Evolutionary conservation across 2,329 filamentous ascomycete species (phyloP), one percentile per base, ranked within the genome.

Genomic region (Trichothecium roseum): DNA sequence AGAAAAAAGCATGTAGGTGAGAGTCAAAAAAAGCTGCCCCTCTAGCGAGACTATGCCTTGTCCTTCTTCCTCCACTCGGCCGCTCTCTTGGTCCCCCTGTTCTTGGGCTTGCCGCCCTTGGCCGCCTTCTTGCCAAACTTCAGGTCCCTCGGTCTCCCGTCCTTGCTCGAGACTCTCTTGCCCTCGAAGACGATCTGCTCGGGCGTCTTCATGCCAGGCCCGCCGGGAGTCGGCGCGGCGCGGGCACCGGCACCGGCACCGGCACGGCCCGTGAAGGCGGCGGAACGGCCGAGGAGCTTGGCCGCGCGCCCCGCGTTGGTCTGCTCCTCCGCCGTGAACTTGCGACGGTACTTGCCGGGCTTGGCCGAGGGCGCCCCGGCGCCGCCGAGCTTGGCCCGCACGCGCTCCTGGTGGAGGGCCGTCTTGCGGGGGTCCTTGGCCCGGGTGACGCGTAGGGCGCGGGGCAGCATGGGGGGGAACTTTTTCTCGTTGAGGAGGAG

Each of bases 381-480:
- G 10, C 18, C 18, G 15, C 22, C 31, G 34, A 36, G 22, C 30
- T 33, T 36, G 17, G 28, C 34, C 40, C 48, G 46, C 41, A 45
- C 30, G 37, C 50, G 46, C 48, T 56, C 45, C 46, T 64, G 44
- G 36, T 72, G 71, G 18, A 68, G 58, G 28, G 60, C 56, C 6
- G 73, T 78, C 57, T 75, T 76, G 51, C 72, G 68, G 26, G 72
- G 73, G 38, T 82, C 82, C 59, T 87, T 89, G 52, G 91, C 91
- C 41, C 91, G 79, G 32, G 77, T 81, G 32, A 98, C 88, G 36
- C 91, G 82, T 24, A 98, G 68, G 45, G 80, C 74, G 31, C 91
- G 79, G 8, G 89, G 89, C n/a, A 96, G 76, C 74, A 95, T 80
- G 14, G 89, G 89, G 13, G 89, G 87, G 52, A 88, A 96, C 49